Base-by-base conservation (phyloP, 2,329 filamentous ascomycete species). In the Fusarium concolor region DNA sequence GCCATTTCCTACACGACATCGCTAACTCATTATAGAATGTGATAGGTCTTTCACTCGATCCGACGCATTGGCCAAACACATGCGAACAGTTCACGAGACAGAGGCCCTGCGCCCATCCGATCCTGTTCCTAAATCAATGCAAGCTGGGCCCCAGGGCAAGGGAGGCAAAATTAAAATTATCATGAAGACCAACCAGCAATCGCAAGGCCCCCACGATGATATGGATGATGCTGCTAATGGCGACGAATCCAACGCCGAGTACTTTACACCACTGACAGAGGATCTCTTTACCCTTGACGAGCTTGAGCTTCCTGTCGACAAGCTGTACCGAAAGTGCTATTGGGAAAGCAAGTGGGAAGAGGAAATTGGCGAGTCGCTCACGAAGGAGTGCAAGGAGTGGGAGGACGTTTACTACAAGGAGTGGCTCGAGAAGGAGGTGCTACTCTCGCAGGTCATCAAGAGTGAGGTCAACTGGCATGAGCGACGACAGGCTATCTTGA, bases 81-180 rank as follows among this genome's bases (percentile, higher is more conserved):
- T 98, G 93, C 92, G 96, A 72, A 98, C 96, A 17, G 94, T 99
- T 37, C 96, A 99, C 82, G 96, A 99, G 78, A 97, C 95, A 5
- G 96, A 99, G 81, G 92, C 93, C 17, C 85, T 97, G 22, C 90
- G 93, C n/a, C 92, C 92, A 6, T 89, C 88, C 17, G 89, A 94
- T 76, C 89, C 91, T 3, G 87, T 93, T 14, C 89, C 90, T 22
- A 92, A 93, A 77, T 89, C 89, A 59, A 86, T 88, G 82, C 87
- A 89, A 71, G 76, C 82, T 3, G 78, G 74, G 37, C 79, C 75
- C 18, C 75, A 77, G 39, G 79, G 77, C 73, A 86, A 83, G 68
- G 79, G 81, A 43, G 82, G 82, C 61, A 87, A 87, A 70, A 79
- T 89, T 37, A 90, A 89, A 74, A 88, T 89, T 66, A 86, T 89